Base-by-base conservation (phyloP, 345 rosid genomes). In the Eucalyptus curtisii region DNA sequence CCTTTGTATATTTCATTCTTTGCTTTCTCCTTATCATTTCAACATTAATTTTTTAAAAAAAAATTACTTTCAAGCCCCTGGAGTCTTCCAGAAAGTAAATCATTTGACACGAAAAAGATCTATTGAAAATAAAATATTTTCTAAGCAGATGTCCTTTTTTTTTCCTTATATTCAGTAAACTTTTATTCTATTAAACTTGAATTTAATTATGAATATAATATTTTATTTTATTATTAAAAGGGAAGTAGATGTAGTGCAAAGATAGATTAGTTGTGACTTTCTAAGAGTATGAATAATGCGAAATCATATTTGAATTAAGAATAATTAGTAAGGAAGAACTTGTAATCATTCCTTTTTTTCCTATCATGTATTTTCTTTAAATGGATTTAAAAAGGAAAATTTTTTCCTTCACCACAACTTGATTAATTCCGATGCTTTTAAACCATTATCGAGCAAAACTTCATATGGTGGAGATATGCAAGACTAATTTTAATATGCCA, bases 371-470 rank as follows among this genome's bases (percentile, higher is more conserved):
- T 76, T 20, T 76, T n/a, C 2, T 64, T 64, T 15, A 64, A 14
- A 37, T 37, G 25, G 6, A 14, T 3, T 13, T 19, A 2, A 19
- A 22, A 8, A 71, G 45, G 27, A 10, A 37, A 64, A 30, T 3
- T 17, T 1, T 33, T 37, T 5, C 25, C 2, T 71, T 10, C 5
- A 6, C 14, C 8, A 37, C 1, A 37, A 2, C 82, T 5, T 0
- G 0, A 10, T 20, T 20, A 20, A 11, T 76, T 76, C 15, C 82
- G 0, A 19, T 20, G 3, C 82, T 0, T 37, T 5, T 10, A 5
- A 37, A 76, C 3, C 2, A 9, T 37, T 76, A 37, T 37, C 0
- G 5, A 37, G 27, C 42, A 76, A 76, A 71, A 76, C 25, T 37
- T 44, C 14, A 20, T 20, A 5, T 2, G 7, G 14, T 33, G 7